Evolutionary conservation across 345 rosid species (phyloP).

Genomic region (Erysimum cheiranthoides): DNA sequence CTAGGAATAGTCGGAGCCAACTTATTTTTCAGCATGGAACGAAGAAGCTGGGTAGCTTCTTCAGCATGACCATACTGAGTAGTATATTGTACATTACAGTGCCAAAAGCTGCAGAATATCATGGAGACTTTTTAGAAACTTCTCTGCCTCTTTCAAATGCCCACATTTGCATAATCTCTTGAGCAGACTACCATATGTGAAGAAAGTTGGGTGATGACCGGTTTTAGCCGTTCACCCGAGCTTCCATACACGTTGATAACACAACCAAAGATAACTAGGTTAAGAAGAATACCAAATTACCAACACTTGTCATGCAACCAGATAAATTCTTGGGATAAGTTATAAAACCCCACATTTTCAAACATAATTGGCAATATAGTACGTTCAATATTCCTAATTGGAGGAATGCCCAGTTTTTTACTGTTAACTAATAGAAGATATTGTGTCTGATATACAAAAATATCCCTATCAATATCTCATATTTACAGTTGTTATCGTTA

Average conservation of each 20-base stretch:
- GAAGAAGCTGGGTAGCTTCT: conserved; percentile 66
- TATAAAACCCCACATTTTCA: no score
- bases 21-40: conserved; percentile 59
- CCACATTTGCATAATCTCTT: conserved; percentile 87
- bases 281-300: conserved; percentile 54
- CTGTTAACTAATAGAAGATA: no score
- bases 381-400: no score
- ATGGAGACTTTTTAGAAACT: conserved; percentile 59
- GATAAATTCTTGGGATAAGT: no score
- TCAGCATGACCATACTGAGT: conserved; percentile 78
- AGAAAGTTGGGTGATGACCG: conserved; percentile 72
- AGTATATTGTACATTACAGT: conserved; percentile 69
- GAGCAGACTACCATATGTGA: conserved; percentile 78
- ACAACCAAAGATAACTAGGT: conserved; percentile 66
- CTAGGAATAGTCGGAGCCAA: conserved; percentile 76
- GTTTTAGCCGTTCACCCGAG: conserved; percentile 62
- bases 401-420: no score
- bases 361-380: no score
- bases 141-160: conserved; percentile 64
- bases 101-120: conserved; percentile 64
- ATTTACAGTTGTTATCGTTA: no score
- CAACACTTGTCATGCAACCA: conserved; percentile 63
- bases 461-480: no score
- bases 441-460: no score
- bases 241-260: conserved; percentile 69